These are phyloP conservation scores for Triticum monococcum DNA, from an alignment of 176 grass and related monocot genomes.

Conservation along the genomic window DNA sequence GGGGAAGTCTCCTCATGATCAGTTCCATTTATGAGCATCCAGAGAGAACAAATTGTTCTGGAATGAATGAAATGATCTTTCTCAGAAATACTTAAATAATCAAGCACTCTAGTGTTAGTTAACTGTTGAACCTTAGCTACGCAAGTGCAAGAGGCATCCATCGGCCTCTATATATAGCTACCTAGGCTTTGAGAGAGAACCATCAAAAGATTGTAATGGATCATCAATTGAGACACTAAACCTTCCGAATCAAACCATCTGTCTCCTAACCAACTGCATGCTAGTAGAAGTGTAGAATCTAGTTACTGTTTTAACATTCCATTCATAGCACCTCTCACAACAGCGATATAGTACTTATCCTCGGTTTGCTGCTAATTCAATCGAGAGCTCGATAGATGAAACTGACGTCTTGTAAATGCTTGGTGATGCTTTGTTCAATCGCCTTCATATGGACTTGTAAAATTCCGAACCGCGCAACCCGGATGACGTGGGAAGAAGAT, in stretches of 20 bases:
- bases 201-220: background rate
- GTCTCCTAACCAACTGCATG: background rate
- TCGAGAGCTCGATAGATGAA: background rate
- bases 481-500: background rate
- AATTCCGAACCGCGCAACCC: background rate
- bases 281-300: constrained; percentile 1
- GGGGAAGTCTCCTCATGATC: background rate
- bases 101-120: background rate
- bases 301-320: background rate
- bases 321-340: background rate
- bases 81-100: background rate
- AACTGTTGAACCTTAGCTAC: background rate
- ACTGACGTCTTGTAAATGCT: background rate
- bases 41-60: background rate
- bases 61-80: background rate
- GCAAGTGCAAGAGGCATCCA: background rate
- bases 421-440: background rate
- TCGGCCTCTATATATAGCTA: background rate
- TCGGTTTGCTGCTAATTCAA: background rate
- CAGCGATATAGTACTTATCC: background rate
- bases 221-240: background rate
- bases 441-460: background rate
- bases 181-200: background rate
- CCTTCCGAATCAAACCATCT: constrained; percentile 17
- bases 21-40: background rate